Evolutionary conservation across 768 basidiomycete species (phyloP), one percentile per base, ranked within the genome.

Genomic region (Lactarius vividus): DNA sequence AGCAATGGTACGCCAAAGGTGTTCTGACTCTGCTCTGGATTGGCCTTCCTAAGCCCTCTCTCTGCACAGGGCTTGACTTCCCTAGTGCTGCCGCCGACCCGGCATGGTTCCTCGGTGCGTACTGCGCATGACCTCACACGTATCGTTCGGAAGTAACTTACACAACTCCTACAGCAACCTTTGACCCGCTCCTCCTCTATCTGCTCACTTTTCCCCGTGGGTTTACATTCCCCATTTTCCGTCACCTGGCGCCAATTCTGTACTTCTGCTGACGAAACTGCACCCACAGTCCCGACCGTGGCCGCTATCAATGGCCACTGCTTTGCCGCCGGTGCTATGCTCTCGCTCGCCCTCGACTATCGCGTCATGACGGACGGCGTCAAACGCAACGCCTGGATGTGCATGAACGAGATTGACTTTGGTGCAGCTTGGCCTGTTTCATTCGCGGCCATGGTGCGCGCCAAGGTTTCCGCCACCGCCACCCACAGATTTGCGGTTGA

Each of bases 391-490:
- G 88, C 89, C 1, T 95, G 93, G 89, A 77, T 92, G 59, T 92
- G 88, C 74, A 96, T 97, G 94, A 98, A 96, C 73, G 95, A 96
- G 79, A 89, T 69, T 52, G 87, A 89, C 73, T 94, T 96, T 71
- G 92, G 92, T 59, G 92, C 93, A 10, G 79, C 85, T 0, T 87
- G 91, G 81, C 94, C 94, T 0, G 79, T 84, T 56, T 88, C 88
- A 0, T 86, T 96, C 71, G 79, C 85, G 0, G 81, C 84, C 3
- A 74, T 95, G 56, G 74, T 91, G 29, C 79, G 80, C 9, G 83
- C 84, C 29, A 94, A 93, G 70, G 77, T 92, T 7, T 81, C 86
- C 9, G 81, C 85, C 69, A 82, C 82, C 18, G 76, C 86, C 13
- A 81, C 85, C 9, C 86, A 92, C 58, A 88, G 90, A 71, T 86